A percentile compares a stretch with the other conserved stretches of the same genome.
Evolutionary conservation across 1,284 basidiomycete species (phyloP).

Genomic region (Sphagnurus paluster): DNA sequence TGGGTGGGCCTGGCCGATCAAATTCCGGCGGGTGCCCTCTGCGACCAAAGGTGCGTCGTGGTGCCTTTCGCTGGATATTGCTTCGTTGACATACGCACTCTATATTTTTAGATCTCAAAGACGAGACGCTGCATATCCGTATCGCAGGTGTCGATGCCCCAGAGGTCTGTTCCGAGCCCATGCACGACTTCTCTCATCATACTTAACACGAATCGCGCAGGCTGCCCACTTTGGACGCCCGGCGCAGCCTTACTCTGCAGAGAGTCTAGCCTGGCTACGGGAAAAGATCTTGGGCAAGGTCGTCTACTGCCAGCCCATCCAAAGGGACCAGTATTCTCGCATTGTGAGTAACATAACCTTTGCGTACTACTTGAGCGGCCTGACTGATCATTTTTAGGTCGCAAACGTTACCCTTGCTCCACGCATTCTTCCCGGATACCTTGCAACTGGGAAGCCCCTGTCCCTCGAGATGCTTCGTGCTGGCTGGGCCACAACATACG

Average conservation of each 20-base stretch:
- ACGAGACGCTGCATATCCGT: conserved; percentile 81
- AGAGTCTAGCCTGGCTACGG: conserved; percentile 75
- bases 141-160: conserved; percentile 90
- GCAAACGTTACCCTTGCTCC: conserved; percentile 55
- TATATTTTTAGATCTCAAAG: conserved; percentile 57
- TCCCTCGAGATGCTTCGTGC: conserved; percentile 77
- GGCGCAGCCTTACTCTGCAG: conserved; percentile 69
- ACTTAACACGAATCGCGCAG: conserved; percentile 32
- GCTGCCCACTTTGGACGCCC: conserved; percentile 78
- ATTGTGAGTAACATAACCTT: conserved; percentile 48
- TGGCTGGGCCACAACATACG: conserved; percentile 77
- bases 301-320: conserved; percentile 68
- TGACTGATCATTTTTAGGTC: no score
- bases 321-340: conserved; percentile 81
- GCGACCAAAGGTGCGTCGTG: conserved; percentile 53
- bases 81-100: neutral
- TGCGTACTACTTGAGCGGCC: neutral
- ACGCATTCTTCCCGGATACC: conserved; percentile 46
- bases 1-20: conserved; percentile 73
- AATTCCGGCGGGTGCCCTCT: conserved; percentile 63
- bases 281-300: conserved; percentile 52
- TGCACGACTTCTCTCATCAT: neutral
- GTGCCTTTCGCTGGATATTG: neutral
- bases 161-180: conserved; percentile 53
- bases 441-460: conserved; percentile 55